These are phyloP conservation scores for Teratosphaeria nubilosa DNA, from an alignment of 2,329 filamentous ascomycete species.

Conservation along the genomic window DNA sequence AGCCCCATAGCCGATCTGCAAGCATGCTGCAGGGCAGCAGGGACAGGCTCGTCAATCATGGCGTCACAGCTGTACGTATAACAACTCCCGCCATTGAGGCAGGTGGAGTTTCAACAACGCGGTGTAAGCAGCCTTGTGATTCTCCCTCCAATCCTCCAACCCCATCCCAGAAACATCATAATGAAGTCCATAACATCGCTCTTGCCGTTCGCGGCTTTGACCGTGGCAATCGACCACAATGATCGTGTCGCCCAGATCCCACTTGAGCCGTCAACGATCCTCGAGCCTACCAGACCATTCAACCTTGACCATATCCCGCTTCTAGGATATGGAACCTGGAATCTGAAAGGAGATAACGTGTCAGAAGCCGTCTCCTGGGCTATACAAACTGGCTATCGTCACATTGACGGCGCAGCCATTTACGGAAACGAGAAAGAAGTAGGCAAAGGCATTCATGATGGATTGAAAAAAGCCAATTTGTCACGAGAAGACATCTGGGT, in stretches of 20 bases:
- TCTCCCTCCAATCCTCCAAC: background rate
- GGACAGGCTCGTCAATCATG: background rate
- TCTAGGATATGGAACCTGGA: conserved; percentile 32
- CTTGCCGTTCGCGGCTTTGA: conserved; percentile 16
- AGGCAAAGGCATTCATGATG: conserved; percentile 31
- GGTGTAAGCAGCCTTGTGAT: background rate
- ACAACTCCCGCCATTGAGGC: background rate
- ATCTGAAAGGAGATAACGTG: conserved; percentile 25
- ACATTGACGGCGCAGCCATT: conserved; percentile 41
- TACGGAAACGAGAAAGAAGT: conserved; percentile 38
- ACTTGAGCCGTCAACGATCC: conserved; percentile 8
- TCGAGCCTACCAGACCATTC: conserved; percentile 8
- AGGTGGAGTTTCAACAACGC: background rate
- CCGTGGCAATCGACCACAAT: conserved; percentile 4
- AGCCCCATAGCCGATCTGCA: background rate
- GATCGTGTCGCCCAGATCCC: conserved; percentile 14
- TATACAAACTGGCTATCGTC: conserved; percentile 42
- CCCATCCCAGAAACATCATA: background rate
- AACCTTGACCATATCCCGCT: conserved; percentile 22
- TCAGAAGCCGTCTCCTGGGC: conserved; percentile 28
- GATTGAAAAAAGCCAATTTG: conserved; percentile 23
- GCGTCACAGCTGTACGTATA: background rate
- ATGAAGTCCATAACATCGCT: conserved; percentile 11
- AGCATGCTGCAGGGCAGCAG: background rate
- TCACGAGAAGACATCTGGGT: conserved; percentile 29